Base-by-base conservation (phyloP, 768 basidiomycete species). In the Chiua virens region DNA sequence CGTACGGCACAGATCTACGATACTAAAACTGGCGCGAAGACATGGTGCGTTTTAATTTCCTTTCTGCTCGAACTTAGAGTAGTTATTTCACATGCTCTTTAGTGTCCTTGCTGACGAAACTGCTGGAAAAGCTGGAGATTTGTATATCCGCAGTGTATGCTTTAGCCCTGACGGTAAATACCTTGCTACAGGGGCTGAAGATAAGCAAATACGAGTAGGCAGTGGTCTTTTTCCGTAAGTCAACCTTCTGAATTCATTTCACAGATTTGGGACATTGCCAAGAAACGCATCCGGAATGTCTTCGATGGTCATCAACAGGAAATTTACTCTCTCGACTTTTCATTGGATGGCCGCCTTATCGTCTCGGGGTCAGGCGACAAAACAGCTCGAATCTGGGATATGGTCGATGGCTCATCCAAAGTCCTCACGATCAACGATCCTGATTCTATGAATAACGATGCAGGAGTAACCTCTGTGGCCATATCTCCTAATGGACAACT, bases 1-100 rank as follows among this genome's bases (percentile, higher is more conserved):
- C 80, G 92, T 37, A 92, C 92, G 0, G 92, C 94, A 18, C 94
- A 97, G 69, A 94, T 98, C 50, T 98, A 90, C 67, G 92, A 98
- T 65, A 89, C 88, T 23, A 89, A 89, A 71, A 87, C 89, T 0
- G 95, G 95, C 8, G 67, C 64, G 1, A 92, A 91, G 72, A 86
- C 86, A 27, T 93, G 88, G 94, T 93, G 57, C 49, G 84, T 67
- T 32, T 56, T 44, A 36, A 50, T 37, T 4, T 50, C 8, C 30
- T 47, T 17, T 40, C 20, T 49, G 13, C 28, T 21, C 17, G 13
- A 40, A 42, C 10, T 42, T 27, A 43, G 28, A 48, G 43, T 57
- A 45, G 45, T 59, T 48, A 48, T 43, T 50, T 41, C 20, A 52
- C 22, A 50, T 47, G 21, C 47, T 27, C 25, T 45, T 27, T 59